Percentiles rank a stretch among this genome's conserved stretches.
Conservation (phyloP, 805 yeast species). For the Metschnikowia chrysomelidarum region DNA sequence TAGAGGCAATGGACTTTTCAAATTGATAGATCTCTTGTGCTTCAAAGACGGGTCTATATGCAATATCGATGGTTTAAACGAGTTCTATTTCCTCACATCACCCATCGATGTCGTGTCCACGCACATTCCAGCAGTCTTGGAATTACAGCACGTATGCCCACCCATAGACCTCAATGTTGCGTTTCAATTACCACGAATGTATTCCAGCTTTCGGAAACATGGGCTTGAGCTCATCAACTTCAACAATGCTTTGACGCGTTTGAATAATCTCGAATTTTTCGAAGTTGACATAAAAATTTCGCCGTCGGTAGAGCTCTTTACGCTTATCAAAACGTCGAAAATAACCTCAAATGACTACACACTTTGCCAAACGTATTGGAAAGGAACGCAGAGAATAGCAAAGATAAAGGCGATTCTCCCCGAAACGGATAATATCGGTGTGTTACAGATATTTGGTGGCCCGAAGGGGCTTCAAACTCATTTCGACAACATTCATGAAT, state of each 20-base stretch:
- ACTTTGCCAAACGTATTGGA: slow-evolving; percentile 78
- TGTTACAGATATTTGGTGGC: slow-evolving; percentile 73
- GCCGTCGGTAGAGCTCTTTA: slow-evolving; percentile 61
- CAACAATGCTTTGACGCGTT: slow-evolving; percentile 71
- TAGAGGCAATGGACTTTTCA: slow-evolving; percentile 42
- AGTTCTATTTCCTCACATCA: slow-evolving; percentile 72
- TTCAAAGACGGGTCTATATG: slow-evolving; percentile 34
- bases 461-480: slow-evolving; percentile 57
- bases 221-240: slow-evolving; percentile 58
- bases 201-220: slow-evolving; percentile 71
- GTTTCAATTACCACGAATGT: slow-evolving; percentile 78
- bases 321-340: slow-evolving; percentile 54
- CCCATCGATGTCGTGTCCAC: slow-evolving; percentile 78
- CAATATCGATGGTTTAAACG: slow-evolving; percentile 36
- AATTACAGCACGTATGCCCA: slow-evolving; percentile 84
- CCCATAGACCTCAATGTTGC: slow-evolving; percentile 78
- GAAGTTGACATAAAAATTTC: slow-evolving; percentile 79
- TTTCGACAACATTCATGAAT: slow-evolving; percentile 58
- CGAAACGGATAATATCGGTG: slow-evolving; percentile 62
- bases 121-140: slow-evolving; percentile 78
- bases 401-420: slow-evolving; percentile 83
- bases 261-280: slow-evolving; percentile 72
- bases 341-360: slow-evolving; percentile 51
- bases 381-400: slow-evolving; percentile 59
- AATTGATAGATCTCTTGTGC: slow-evolving; percentile 64